Percentiles rank a stretch among this genome's conserved stretches.
phyloP scores from a whole-genome alignment of 2,329 filamentous ascomycete genomes.

The Microcyclospora tardicrescens region DNA sequence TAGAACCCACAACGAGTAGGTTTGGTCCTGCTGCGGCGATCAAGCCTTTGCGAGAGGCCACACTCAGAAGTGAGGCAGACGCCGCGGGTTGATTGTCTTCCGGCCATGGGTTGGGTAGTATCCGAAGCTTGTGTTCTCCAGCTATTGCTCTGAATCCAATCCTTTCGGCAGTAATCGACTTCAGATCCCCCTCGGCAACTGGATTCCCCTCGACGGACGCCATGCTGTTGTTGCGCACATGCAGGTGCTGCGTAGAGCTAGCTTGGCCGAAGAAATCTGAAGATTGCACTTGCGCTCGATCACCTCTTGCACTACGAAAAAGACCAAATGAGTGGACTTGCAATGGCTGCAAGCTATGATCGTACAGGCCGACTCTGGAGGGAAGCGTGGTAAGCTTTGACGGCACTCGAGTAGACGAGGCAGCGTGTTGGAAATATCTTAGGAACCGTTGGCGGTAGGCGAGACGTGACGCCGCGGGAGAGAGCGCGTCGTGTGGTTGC shows the following conservation, averaged over 20 bases:
- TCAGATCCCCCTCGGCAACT: slow-evolving; percentile 48
- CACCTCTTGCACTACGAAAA: too few species aligned
- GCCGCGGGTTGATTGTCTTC: slow-evolving; percentile 53
- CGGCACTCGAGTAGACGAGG: too few species aligned
- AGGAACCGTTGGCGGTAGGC: too few species aligned
- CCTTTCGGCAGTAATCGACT: slow-evolving; percentile 64
- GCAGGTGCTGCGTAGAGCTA: slow-evolving; percentile 1
- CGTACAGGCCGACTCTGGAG: too few species aligned
- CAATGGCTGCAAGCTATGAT: too few species aligned
- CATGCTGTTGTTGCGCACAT: slow-evolving; percentile 2
- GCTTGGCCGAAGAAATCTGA: neutral
- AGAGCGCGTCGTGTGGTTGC: too few species aligned
- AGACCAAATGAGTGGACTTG: too few species aligned
- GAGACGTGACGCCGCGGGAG: too few species aligned
- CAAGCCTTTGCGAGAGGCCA: slow-evolving; percentile 68
- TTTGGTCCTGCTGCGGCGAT: slow-evolving; percentile 81
- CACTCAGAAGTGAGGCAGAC: slow-evolving; percentile 68
- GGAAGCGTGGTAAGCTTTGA: too few species aligned
- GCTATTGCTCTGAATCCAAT: slow-evolving; percentile 72
- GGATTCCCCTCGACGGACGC: slow-evolving; percentile 11
- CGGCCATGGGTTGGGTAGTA: slow-evolving; percentile 68
- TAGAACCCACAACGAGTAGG: slow-evolving; percentile 60
- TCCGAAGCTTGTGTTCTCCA: slow-evolving; percentile 68
- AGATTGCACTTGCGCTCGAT: too few species aligned
- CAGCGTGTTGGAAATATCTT: too few species aligned